Base-by-base conservation (phyloP, 2,329 filamentous ascomycete species). In the Aspergillus puulaauensis region DNA sequence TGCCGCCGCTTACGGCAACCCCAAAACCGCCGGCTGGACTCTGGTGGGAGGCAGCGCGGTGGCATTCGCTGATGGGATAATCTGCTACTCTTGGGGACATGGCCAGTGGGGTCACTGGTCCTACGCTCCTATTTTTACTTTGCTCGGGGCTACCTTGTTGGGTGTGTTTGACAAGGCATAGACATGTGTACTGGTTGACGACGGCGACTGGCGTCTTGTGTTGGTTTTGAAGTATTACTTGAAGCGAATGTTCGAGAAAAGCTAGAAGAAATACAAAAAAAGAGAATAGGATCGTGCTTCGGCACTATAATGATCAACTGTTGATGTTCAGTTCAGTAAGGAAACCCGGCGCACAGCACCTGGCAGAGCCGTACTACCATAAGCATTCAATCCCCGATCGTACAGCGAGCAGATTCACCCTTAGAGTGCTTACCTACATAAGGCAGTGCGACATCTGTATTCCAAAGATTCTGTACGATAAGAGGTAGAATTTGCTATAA, bases 21-120 rank as follows among this genome's bases (percentile, higher is more conserved):
- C 71, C 19, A 75, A 69, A 61, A 70, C 75, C 1, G 63, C 80
- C 15, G 80, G 78, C 0, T 72, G 75, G 70, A 76, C 78, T 2
- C 50, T 82, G 52, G 54, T 82, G 23, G 73, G 74, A 1, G 73
- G 68, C 14, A 74, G 75, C 40, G 68, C 56, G 2, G 76, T 80
- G 24, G 80, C 79, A 3, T 68, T 74, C 47, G 77, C 72, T 2
- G 81, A 83, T 73, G 80, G 82, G 0, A 60, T 58, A 23, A 71
- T 81, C 2, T 80, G 79, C 52, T 71, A 64, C 56, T 64, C 59
- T 14, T 67, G 73, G 52, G 79, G 77, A 2, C 66, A 70, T 14
- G 77, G 76, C 3, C 70, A 82, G 63, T 80, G 76, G 79, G 75
- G 73, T 61, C 80, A 83, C 67, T 83, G 79, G 79, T 73, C 76